Percentiles rank a stretch among this genome's conserved stretches.
Evolutionary conservation across 495 filamentous ascomycete species (phyloP).

Genomic region (Lasiosphaeris hirsuta): DNA sequence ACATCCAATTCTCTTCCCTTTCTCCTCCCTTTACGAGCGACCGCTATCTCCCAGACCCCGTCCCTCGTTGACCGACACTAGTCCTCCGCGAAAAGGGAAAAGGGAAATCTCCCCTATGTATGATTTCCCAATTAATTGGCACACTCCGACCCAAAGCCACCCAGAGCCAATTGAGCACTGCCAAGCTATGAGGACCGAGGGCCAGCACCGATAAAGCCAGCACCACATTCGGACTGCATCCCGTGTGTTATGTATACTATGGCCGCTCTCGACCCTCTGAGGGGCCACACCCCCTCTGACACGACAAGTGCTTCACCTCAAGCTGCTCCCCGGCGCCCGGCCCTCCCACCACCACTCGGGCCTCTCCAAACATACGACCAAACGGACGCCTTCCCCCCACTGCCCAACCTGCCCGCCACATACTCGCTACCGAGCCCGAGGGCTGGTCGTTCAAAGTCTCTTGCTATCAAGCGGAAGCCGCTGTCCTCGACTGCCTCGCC

Average conservation of each 20-base stretch:
- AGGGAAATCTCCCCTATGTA: background rate
- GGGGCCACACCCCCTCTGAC: constrained; percentile 21
- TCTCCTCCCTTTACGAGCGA: constrained; percentile 1
- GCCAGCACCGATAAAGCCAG: constrained; percentile 2
- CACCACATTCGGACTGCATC: constrained; percentile 3
- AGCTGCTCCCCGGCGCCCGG: constrained; percentile 21
- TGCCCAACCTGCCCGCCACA: constrained; percentile 14
- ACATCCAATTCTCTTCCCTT: constrained; percentile 5
- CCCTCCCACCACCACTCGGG: constrained; percentile 13
- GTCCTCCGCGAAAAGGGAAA: too few species aligned
- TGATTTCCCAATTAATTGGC: constrained; percentile 4
- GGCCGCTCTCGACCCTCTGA: constrained; percentile 17
- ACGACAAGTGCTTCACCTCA: constrained; percentile 31
- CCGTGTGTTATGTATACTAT: constrained; percentile 23
- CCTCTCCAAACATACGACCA: constrained; percentile 27
- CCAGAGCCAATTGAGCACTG: constrained; percentile 7
- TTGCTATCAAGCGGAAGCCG: constrained; percentile 52
- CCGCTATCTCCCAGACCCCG: background rate
- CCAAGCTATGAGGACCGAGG: constrained; percentile 6
- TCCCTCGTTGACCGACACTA: too few species aligned
- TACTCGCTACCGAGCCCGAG: constrained; percentile 29
- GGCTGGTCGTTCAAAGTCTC: constrained; percentile 28
- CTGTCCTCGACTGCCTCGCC: constrained; percentile 51
- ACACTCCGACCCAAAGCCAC: constrained; percentile 5
- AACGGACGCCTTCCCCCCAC: constrained; percentile 25